Percentiles rank a stretch among this genome's conserved stretches.
Evolutionary conservation across 306 rosid species (phyloP).

Genomic region (Sechiopsis laciniata): DNA sequence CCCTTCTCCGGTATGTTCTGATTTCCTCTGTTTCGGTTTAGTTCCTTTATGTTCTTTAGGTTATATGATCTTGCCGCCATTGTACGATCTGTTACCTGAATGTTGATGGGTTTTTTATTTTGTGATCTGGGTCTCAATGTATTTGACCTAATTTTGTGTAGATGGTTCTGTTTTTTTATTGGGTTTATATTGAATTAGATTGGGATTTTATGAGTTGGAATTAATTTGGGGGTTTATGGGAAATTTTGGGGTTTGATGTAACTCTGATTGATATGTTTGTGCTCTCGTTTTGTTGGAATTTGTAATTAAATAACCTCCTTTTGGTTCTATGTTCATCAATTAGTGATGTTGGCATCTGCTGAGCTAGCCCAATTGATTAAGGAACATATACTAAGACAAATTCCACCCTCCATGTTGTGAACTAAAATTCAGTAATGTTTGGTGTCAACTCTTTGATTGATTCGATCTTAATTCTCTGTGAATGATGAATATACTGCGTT

Average conservation of each 20-base stretch:
- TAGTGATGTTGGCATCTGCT: neutral
- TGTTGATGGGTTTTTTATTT: neutral
- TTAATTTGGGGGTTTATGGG: neutral
- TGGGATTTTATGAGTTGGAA: neutral
- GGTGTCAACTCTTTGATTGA: neutral
- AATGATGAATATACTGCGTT: neutral
- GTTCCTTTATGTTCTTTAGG: neutral
- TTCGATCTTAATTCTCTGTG: neutral
- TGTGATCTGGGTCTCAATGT: neutral
- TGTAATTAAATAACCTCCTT: neutral
- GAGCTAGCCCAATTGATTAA: neutral
- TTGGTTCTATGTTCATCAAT: neutral
- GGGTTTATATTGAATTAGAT: neutral
- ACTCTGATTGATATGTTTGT: neutral
- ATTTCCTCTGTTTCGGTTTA: neutral
- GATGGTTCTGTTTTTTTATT: neutral
- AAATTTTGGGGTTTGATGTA: neutral
- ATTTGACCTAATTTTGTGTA: neutral
- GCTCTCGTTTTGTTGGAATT: neutral
- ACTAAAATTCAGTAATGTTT: neutral
- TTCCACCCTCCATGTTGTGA: neutral
- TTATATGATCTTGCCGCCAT: conserved; percentile 35
- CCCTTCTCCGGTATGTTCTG: conserved; percentile 31
- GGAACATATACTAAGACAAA: too few species aligned
- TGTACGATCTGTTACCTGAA: neutral